These are phyloP conservation scores for Platanus orientalis DNA, from an alignment of 164 flowering plant genomes.

Conservation along the genomic window DNA sequence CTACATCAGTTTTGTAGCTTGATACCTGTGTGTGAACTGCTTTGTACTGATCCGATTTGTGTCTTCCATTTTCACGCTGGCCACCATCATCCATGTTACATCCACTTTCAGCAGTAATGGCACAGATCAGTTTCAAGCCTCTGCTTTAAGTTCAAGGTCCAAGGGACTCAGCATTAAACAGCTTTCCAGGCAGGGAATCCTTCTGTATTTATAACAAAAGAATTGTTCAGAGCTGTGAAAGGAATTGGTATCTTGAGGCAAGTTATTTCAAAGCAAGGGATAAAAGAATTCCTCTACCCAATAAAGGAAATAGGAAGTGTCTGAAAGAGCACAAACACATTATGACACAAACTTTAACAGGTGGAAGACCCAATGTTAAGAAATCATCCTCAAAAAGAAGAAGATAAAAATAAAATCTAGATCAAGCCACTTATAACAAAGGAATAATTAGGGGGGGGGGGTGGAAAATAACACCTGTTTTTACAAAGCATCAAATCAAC, in stretches of 20 bases:
- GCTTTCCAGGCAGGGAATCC: neutral
- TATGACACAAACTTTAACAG: neutral
- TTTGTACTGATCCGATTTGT: slow-evolving; percentile 1
- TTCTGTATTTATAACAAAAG: too few relatives aligned
- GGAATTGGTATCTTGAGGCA: too few relatives aligned
- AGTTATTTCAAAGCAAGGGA: neutral
- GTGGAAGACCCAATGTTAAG: neutral
- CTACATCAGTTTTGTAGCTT: too few relatives aligned
- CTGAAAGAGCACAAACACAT: neutral
- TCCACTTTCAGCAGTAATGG: neutral
- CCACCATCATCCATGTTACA: slow-evolving; percentile 7
- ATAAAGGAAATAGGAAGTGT: too few relatives aligned
- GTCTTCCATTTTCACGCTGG: slow-evolving; percentile 10
- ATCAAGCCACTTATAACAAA: too few relatives aligned
- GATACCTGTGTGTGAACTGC: slow-evolving; percentile 7
- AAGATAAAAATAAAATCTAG: too few relatives aligned
- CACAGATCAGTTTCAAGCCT: neutral
- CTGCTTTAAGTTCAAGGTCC: neutral
- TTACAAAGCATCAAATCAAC: too few relatives aligned
- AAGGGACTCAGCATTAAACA: neutral
- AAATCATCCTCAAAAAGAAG: neutral
- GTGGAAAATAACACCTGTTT: too few relatives aligned
- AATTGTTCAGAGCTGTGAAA: too few relatives aligned
- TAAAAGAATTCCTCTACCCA: too few relatives aligned
- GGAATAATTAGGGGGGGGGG: too few relatives aligned